Base-by-base conservation (phyloP, 179 eudicot genomes). In the Sideroxylon spinosum region DNA sequence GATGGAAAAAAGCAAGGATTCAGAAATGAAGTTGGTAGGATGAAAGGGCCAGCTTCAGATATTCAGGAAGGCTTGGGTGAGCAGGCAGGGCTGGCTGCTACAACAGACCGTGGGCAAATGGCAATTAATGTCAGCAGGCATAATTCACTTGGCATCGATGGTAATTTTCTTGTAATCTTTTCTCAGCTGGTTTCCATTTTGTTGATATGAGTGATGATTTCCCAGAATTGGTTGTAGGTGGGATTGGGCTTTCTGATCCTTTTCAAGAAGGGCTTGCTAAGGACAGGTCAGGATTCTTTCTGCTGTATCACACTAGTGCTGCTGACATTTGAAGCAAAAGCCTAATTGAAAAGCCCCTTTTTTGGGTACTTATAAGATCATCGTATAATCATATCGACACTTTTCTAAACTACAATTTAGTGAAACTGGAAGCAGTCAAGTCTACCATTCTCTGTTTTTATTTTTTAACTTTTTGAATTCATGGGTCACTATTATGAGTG, bases 101-200 rank as follows among this genome's bases (percentile, higher is more conserved):
- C 81, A 26, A 3, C 44, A 37, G 89, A 85, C 65, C 81, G 69
- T 62, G 83, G 82, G 49, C 90, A 90, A 71, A 78, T 79, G 71
- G 70, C 89, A 64, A 64, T 75, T 68, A 87, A 82, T 84, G 75
- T 89, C 74, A 81, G 78, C 83, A 85, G 94, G 80, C 93, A 91
- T 57, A 82, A 75, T 75, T 82, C 90, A 26, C 77, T 72, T 75
- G 86, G 86, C 19, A 67, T 83, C 82, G 80, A 89, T 85, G 97
- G 98, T 92, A 90, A 81, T 23, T 66, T 79, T 55, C 62, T 8
- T 9, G 0, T 7, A 25, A 20, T 19, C 14, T 16, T 48, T 46
- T 74, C 49, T n/a, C 23, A 46, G 20, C 26, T 60, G 50, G 25
- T 37, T 65, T 56, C 4, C 64, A 25, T 56, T 68, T 57, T 75